Conservation (phyloP, 164 flowering plant genomes). For the Akebia trifoliata region DNA sequence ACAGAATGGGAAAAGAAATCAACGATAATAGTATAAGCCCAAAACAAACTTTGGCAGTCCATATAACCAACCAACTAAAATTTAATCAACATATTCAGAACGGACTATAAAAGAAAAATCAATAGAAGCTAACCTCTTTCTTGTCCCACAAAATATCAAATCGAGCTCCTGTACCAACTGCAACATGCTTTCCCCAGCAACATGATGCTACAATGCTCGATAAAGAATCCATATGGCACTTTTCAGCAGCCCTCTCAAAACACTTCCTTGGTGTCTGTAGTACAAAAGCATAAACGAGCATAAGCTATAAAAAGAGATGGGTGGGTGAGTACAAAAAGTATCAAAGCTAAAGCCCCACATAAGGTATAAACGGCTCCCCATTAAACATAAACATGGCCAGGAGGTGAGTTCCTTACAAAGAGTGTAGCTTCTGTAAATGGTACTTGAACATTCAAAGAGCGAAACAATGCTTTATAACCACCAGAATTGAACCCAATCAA, state of each 20-base stretch:
- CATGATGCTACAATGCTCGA: constrained; percentile 85
- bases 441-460: constrained; percentile 62
- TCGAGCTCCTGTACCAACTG: constrained; percentile 81
- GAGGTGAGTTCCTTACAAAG: constrained; percentile 45
- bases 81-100: no score
- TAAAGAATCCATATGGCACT: constrained; percentile 65
- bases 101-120: no score
- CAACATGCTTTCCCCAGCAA: constrained; percentile 90
- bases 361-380: neutral
- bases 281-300: neutral
- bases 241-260: constrained; percentile 92
- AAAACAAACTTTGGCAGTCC: no score
- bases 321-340: neutral
- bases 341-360: neutral
- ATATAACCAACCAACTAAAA: no score
- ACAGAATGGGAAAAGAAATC: neutral
- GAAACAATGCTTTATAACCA: constrained; percentile 75
- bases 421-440: constrained; percentile 94
- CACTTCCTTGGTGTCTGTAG: constrained; percentile 79
- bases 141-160: constrained; percentile 75
- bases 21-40: neutral
- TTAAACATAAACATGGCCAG: neutral
- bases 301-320: neutral
- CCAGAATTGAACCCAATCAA: constrained; percentile 76
- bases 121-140: constrained; percentile 66